Evolutionary conservation across 2,329 filamentous ascomycete genomes (phyloP).

Genomic region (Pseudomassariella vexata): DNA sequence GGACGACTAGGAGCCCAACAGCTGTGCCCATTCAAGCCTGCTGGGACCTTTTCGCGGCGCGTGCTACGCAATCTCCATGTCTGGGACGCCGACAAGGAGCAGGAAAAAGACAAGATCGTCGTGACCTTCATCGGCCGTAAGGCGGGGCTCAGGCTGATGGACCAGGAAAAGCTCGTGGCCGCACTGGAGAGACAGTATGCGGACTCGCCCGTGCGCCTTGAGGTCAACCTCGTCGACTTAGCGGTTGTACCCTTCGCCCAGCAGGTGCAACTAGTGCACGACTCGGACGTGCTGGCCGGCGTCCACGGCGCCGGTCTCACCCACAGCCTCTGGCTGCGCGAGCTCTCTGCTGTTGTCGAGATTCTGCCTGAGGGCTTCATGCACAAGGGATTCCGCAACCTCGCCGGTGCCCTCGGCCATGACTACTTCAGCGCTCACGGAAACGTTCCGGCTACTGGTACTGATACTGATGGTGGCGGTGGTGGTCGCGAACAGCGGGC

Average conservation of each 20-base stretch:
- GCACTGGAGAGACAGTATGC: too few relatives aligned
- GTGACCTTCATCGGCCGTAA: slow-evolving; percentile 3
- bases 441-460: too few relatives aligned
- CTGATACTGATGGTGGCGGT: too few relatives aligned
- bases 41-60: background rate
- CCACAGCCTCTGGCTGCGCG: slow-evolving; percentile 33
- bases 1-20: slow-evolving; percentile 18
- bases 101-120: background rate
- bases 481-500: too few relatives aligned
- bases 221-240: too few relatives aligned
- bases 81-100: slow-evolving; percentile 3
- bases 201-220: too few relatives aligned
- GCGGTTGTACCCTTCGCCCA: slow-evolving; percentile 27
- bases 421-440: too few relatives aligned
- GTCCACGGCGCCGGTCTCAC: slow-evolving; percentile 38
- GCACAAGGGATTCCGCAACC: slow-evolving; percentile 33
- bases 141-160: background rate
- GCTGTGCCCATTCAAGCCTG: slow-evolving; percentile 9
- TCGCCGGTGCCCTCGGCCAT: slow-evolving; percentile 30
- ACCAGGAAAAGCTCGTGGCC: too few relatives aligned
- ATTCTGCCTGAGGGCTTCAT: slow-evolving; percentile 30
- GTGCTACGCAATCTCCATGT: background rate
- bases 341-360: slow-evolving; percentile 31
- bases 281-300: slow-evolving; percentile 35
- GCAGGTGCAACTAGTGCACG: slow-evolving; percentile 27